These are phyloP conservation scores for Pythium oligandrum DNA, from an alignment of 352 stramenopile species.

Conservation along the genomic window DNA sequence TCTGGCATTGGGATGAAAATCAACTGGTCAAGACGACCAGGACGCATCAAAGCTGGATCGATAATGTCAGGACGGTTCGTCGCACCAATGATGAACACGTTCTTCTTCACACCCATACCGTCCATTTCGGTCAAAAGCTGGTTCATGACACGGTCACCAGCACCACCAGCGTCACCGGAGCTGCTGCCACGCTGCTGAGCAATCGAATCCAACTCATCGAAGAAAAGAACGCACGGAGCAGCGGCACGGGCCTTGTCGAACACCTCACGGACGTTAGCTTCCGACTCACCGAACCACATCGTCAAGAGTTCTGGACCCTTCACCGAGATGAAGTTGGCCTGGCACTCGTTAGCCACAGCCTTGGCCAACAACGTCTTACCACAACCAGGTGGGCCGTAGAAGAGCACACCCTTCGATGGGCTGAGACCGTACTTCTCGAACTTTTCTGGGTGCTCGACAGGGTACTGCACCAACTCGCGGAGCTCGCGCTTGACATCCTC, in stretches of 20 bases:
- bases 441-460: conserved; percentile 99
- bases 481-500: conserved; percentile 98
- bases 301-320: conserved; percentile 99
- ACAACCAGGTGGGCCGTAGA: conserved; percentile 99
- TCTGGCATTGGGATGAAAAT: conserved; percentile 98
- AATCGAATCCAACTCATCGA: conserved; percentile 99
- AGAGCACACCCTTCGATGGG: conserved; percentile 97
- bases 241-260: conserved; percentile 98
- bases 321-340: conserved; percentile 99
- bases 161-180: conserved; percentile 94
- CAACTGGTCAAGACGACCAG: conserved; percentile 93
- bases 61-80: conserved; percentile 97
- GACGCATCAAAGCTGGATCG: conserved; percentile 96
- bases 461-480: conserved; percentile 99
- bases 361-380: conserved; percentile 99
- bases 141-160: conserved; percentile 99
- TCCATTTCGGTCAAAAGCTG: conserved; percentile 99
- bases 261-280: conserved; percentile 98
- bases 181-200: conserved; percentile 95
- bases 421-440: conserved; percentile 97
- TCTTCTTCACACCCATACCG: conserved; percentile 98
- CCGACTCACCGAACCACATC: conserved; percentile 99
- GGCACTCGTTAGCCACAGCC: conserved; percentile 99
- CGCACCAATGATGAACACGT: conserved; percentile 98
- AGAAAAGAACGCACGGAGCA: conserved; percentile 98